phyloP scores from a whole-genome alignment of 202 grass and related monocot genomes.

The Digitaria exilis region DNA sequence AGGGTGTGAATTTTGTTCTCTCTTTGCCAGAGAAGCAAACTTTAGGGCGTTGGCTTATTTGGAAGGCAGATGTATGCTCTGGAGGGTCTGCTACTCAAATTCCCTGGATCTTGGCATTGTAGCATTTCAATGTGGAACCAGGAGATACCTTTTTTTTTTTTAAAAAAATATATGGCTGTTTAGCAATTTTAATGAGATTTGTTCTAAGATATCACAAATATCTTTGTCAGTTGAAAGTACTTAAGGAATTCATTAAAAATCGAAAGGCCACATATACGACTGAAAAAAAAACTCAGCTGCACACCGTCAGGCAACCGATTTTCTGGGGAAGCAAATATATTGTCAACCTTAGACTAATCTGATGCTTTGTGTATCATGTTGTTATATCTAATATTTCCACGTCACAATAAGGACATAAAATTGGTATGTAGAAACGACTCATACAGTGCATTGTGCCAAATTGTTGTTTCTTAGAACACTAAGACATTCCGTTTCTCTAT shows the following conservation, averaged over 20 bases:
- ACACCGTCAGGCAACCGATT: not conserved
- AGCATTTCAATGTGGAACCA: not conserved
- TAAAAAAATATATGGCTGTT: not conserved
- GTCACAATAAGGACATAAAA: no score
- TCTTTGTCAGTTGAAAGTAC: not conserved
- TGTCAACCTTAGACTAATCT: no score
- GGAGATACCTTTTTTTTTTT: not conserved
- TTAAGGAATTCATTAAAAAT: not conserved
- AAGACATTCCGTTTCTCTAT: no score
- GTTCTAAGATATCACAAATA: not conserved
- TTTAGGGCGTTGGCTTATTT: constrained; percentile 1
- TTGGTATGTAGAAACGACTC: no score
- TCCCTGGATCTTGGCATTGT: not conserved
- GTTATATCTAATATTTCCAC: no score
- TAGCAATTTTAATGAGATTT: constrained; percentile 7
- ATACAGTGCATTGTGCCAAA: no score
- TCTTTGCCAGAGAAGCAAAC: constrained; percentile 45
- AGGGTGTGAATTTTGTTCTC: constrained; percentile 10
- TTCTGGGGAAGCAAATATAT: not conserved
- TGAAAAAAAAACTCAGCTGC: not conserved
- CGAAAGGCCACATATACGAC: not conserved
- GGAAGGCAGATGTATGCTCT: not conserved
- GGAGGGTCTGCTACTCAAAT: constrained; percentile 8
- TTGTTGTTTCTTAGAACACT: no score
- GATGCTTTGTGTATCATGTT: no score